Evolutionary conservation across 2,329 filamentous ascomycete genomes (phyloP).

Genomic region (Venturia asperata): DNA sequence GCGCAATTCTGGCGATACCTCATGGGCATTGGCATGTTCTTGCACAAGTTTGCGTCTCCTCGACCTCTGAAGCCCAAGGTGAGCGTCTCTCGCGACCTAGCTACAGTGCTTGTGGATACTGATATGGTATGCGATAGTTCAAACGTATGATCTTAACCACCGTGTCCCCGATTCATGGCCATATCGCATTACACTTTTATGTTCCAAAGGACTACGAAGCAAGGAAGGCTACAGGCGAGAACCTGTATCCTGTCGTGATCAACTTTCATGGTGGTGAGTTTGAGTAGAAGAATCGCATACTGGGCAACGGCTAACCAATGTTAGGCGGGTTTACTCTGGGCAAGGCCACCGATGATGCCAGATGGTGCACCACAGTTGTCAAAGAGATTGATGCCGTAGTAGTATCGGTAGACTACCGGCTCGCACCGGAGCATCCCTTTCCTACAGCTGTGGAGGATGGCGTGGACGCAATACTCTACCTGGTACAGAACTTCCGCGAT

Average conservation of each 20-base stretch:
- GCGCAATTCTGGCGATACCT: constrained; percentile 60
- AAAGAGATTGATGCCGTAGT: constrained; percentile 50
- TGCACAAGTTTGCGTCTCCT: constrained; percentile 57
- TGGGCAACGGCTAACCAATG: constrained; percentile 21
- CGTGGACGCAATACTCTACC: constrained; percentile 53
- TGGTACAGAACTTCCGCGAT: constrained; percentile 49
- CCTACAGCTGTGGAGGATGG: constrained; percentile 58
- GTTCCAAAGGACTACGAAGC: constrained; percentile 45
- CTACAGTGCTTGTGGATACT: background rate
- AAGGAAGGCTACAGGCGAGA: background rate
- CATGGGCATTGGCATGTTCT: constrained; percentile 61
- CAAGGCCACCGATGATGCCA: constrained; percentile 51
- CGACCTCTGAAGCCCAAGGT: constrained; percentile 48
- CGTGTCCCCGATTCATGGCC: constrained; percentile 38
- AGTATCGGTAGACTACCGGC: constrained; percentile 54
- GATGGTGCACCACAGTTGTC: constrained; percentile 53
- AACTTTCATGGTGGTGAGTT: constrained; percentile 21
- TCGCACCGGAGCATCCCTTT: constrained; percentile 55
- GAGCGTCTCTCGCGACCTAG: background rate
- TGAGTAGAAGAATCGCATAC: no score
- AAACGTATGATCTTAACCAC: constrained; percentile 48
- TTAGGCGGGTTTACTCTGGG: constrained; percentile 55
- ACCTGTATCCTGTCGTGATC: constrained; percentile 19
- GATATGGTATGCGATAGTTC: constrained; percentile 40
- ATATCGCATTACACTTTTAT: constrained; percentile 54